Base-by-base conservation (phyloP, 2,329 filamentous ascomycete genomes). In the Phialocephala sp. region DNA sequence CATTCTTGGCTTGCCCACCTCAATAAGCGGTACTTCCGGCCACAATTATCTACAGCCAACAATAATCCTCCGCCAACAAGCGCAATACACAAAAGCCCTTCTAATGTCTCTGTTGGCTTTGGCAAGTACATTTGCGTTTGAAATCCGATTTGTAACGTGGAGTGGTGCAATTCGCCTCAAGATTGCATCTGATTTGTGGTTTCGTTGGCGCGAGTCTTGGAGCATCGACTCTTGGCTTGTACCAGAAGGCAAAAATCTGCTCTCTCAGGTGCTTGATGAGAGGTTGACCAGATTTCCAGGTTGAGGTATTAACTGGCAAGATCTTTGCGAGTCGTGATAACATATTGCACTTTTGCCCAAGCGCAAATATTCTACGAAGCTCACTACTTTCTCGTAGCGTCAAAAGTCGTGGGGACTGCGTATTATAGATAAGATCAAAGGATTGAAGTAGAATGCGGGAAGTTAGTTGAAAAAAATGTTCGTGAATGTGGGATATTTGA, bases 1-100 rank as follows among this genome's bases (percentile, higher is more conserved):
- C 56, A 59, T 41, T 59, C 56, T 11, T 41, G 56, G 24, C n/a
- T 59, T 59, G 56, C 56, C 20, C 37, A 9, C 56, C 22, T 59
- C 35, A 59, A n/a, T 20, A 59, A 39, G 14, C 32, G 36, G 22
- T 41, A 39, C 35, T 59, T 59, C 56, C 18, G n/a, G n/a, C 56
- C 36, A 41, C 20, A 59, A 41, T 11, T 59, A 39, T 59, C 32
- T 59, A 59, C 36, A 12, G 32, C 36, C 56, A 20, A 59, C 32
- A n/a, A 59, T 4, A 41, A 27, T 35, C 56, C 56, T 59, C 32
- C 32, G 18, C 27, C 35, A 35, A 59, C 37, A 59, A 59, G 8
- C 18, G 22, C 32, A 6, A 39, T 22, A 39, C 36, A n/a, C n/a
- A 59, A 35, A 22, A 22, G 37, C 32, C 12, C 56, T 9, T 32